phyloP scores from a whole-genome alignment of 148 eudicot species.

The Beta vulgaris region DNA sequence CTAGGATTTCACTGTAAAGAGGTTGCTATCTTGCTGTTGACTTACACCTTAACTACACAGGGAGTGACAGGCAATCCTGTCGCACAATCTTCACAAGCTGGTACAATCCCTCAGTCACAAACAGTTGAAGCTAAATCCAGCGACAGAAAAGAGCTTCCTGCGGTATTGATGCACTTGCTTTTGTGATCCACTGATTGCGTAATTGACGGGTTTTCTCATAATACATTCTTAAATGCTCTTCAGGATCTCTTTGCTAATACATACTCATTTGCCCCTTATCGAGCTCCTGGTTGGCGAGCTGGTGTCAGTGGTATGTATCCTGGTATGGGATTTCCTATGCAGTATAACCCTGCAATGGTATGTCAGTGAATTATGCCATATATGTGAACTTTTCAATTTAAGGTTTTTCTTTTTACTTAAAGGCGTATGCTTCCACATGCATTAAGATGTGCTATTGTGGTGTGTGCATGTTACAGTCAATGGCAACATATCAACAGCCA shows the following conservation, averaged over 20 bases:
- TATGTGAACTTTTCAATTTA: neutral
- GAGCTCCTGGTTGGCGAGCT: constrained; percentile 74
- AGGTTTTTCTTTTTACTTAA: neutral
- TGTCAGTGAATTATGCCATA: constrained; percentile 7
- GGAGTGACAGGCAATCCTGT: constrained; percentile 34
- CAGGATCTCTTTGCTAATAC: constrained; percentile 83
- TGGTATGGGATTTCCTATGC: constrained; percentile 63
- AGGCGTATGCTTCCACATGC: neutral
- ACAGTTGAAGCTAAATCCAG: constrained; percentile 41
- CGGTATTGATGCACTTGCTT: constrained; percentile 37
- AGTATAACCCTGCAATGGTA: constrained; percentile 63
- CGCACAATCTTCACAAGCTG: constrained; percentile 39
- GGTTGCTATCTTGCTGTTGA: constrained; percentile 27
- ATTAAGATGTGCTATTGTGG: neutral
- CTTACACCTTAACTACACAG: constrained; percentile 26
- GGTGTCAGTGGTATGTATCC: constrained; percentile 36
- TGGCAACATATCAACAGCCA: constrained; percentile 32
- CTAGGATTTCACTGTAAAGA: constrained; percentile 11
- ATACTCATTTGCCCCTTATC: constrained; percentile 45
- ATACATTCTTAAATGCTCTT: constrained; percentile 13
- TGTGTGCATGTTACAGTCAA: constrained; percentile 44
- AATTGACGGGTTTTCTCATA: neutral
- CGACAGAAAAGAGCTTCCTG: constrained; percentile 74
- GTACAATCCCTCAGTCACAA: constrained; percentile 26
- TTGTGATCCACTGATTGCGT: constrained; percentile 9